Evolutionary conservation across 1,284 basidiomycete genomes (phyloP), one percentile per base, ranked within the genome.

Genomic region (Cerioporus squamosus): DNA sequence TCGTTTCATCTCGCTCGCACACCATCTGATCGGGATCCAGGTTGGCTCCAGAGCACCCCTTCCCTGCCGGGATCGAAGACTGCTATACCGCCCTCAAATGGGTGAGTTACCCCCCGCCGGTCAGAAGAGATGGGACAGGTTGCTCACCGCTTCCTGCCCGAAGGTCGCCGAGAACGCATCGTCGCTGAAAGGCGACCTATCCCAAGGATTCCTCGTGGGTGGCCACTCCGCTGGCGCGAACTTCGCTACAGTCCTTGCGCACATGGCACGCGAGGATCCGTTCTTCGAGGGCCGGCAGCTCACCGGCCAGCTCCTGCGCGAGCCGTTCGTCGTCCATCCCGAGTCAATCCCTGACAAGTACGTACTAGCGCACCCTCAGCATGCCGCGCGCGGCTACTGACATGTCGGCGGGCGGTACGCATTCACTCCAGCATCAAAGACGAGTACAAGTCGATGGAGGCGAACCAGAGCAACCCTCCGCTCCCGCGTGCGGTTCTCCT

Each of bases 141-240:
- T 3, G 10, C 29, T 29, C 29, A 29, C 29, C 29, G 29, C 7
- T n/a, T n/a, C n/a, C 8, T 10, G 8, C 10, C 29, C 29, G 8
- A 9, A 29, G 58, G 57, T 44, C 9, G 49, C 57, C 3, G 38
- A 48, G 17, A 44, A 67, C 23, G 53, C 61, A 0, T 9, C 44
- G 2, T 14, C 17, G 4, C 22, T 70, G 6, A 18, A 45, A 2
- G 59, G 52, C n/a, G 59, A 64, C 20, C 36, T 64, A 9, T 24
- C 43, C 4, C 59, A 63, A 42, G 67, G 66, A 1, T 65, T 69
- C 48, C 47, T 72, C 22, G 55, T 72, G 10, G 66, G 66, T 10
- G 70, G 70, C 5, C 42, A 44, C 20, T 70, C 69, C 4, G 65
- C 70, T 2, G 70, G 70, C 1, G 70, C 52, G 12, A 68, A 63